Percentiles rank a stretch among this genome's conserved stretches.
phyloP scores from a whole-genome alignment of 257 asterid species.

The Solanum etuberosum region DNA sequence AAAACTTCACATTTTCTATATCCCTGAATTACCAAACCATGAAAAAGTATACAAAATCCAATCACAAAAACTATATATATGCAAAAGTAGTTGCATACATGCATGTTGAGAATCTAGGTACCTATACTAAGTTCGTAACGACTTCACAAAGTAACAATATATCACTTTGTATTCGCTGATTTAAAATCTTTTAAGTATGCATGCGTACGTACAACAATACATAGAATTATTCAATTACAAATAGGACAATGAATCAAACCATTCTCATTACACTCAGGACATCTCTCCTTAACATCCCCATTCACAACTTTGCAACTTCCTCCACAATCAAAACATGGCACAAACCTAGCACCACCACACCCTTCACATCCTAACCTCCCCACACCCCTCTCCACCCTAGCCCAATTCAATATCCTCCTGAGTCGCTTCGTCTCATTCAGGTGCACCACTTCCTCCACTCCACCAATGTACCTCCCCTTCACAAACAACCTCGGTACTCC shows the following conservation, averaged over 20 bases:
- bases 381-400: conserved; percentile 69
- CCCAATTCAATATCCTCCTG: conserved; percentile 68
- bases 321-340: conserved; percentile 76
- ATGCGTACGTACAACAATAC: not conserved
- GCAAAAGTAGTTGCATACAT: not conserved
- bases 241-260: conserved; percentile 29
- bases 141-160: not conserved
- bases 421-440: conserved; percentile 64
- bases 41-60: not conserved
- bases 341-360: conserved; percentile 85
- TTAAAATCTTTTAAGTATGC: not conserved
- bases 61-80: not conserved
- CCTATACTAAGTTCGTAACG: not conserved
- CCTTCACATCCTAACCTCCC: conserved; percentile 81
- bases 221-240: conserved; percentile 9
- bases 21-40: not conserved
- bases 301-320: conserved; percentile 71
- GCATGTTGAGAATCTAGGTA: not conserved
- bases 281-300: conserved; percentile 24
- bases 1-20: not conserved
- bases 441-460: conserved; percentile 63
- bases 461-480: conserved; percentile 86
- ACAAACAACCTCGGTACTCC: conserved; percentile 75
- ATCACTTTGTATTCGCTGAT: not conserved
- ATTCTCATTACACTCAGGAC: conserved; percentile 31